phyloP scores from a whole-genome alignment of 2,329 filamentous ascomycete species.

The Monosporascus sp. region DNA sequence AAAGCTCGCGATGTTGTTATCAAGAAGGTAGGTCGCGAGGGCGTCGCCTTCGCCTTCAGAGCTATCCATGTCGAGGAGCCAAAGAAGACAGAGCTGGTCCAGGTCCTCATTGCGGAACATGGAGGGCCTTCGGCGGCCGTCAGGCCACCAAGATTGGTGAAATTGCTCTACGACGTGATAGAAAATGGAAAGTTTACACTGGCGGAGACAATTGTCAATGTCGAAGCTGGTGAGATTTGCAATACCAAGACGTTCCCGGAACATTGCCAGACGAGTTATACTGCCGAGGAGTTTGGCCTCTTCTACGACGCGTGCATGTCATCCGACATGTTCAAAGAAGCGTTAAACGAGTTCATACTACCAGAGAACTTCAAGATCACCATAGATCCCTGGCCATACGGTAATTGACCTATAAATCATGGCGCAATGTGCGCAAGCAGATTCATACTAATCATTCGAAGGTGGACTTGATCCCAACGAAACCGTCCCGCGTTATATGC shows the following conservation, averaged over 20 bases:
- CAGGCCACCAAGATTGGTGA: conserved; percentile 34
- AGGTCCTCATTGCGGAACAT: conserved; percentile 24
- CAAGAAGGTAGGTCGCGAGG: conserved; percentile 16
- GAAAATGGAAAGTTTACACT: conserved; percentile 25
- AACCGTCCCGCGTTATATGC: conserved; percentile 38
- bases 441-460: neutral
- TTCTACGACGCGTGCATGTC: conserved; percentile 35
- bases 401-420: neutral
- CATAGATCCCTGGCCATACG: conserved; percentile 65
- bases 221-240: conserved; percentile 26
- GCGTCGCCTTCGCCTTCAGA: conserved; percentile 19
- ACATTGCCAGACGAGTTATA: conserved; percentile 32
- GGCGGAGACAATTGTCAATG: conserved; percentile 33
- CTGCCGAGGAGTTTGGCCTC: conserved; percentile 32
- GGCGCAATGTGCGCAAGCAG: neutral
- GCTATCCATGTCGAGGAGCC: conserved; percentile 23
- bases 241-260: conserved; percentile 21
- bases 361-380: conserved; percentile 38
- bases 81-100: conserved; percentile 17
- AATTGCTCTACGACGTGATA: conserved; percentile 40
- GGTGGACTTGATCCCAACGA: conserved; percentile 35
- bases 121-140: conserved; percentile 14
- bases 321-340: conserved; percentile 40
- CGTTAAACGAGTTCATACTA: conserved; percentile 40
- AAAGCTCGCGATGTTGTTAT: conserved; percentile 20